phyloP scores from a whole-genome alignment of 768 basidiomycete species.

The Phlegmacium glaucopus region DNA sequence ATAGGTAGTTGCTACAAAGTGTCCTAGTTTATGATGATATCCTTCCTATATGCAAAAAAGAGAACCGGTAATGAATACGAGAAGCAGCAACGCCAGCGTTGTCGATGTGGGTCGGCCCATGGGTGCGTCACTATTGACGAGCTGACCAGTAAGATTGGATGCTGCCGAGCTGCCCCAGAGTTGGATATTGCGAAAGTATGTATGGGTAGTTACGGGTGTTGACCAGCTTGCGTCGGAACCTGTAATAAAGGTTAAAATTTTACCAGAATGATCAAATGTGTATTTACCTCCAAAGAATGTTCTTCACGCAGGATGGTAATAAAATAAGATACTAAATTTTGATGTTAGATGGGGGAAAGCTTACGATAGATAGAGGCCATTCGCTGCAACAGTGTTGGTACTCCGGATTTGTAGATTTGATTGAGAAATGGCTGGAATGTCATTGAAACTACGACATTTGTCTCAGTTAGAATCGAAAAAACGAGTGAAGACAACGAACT shows the following conservation, averaged over 20 bases:
- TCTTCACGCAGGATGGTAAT: slow-evolving; percentile 26
- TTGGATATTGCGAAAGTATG: slow-evolving; percentile 74
- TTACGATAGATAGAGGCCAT: slow-evolving; percentile 79
- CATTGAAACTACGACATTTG: slow-evolving; percentile 54
- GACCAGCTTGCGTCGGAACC: slow-evolving; percentile 71
- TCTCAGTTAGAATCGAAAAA: background rate
- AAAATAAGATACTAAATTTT: slow-evolving; percentile 3
- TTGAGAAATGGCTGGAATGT: slow-evolving; percentile 57
- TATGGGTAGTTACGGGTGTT: slow-evolving; percentile 60
- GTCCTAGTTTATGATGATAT: background rate
- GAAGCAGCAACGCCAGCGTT: slow-evolving; percentile 12
- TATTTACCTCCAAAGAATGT: slow-evolving; percentile 77
- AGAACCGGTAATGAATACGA: slow-evolving; percentile 13
- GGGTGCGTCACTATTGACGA: slow-evolving; percentile 23
- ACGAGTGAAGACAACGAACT: slow-evolving; percentile 40
- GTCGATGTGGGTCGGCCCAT: slow-evolving; percentile 7
- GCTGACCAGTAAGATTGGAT: slow-evolving; percentile 42
- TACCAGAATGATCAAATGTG: background rate
- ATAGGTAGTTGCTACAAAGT: background rate
- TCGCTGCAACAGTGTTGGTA: slow-evolving; percentile 45
- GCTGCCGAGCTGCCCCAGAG: slow-evolving; percentile 55
- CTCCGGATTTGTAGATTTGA: slow-evolving; percentile 63
- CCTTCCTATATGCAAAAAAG: slow-evolving; percentile 13
- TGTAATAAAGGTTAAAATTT: slow-evolving; percentile 19
- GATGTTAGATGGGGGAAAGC: slow-evolving; percentile 18